Base-by-base conservation (phyloP, 2,329 filamentous ascomycete species). In the Pestalotiopsis sp. region DNA sequence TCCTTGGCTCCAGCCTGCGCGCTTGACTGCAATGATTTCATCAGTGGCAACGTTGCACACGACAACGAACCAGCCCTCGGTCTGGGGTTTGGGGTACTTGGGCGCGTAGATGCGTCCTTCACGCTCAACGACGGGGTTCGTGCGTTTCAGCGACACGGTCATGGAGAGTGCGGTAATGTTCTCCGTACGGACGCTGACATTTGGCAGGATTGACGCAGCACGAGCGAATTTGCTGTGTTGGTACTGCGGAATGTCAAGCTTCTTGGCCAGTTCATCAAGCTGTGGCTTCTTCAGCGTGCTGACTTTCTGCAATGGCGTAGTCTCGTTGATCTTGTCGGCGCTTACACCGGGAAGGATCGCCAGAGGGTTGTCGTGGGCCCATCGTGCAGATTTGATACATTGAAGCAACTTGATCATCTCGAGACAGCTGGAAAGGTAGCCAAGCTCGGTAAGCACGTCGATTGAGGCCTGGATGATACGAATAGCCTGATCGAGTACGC, bases 401-500 rank as follows among this genome's bases (percentile, higher is more conserved):
- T 98, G 94, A 36, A 99, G 87, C 0, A 99, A 85, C 17, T 86
- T 89, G 71, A 98, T 93, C 90, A 98, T 95, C 82, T 90, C 89
- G 59, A 91, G 85, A 72, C 91, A 94, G 68, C 92, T 94, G 23
- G 91, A 92, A 4, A 94, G 83, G 76, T 92, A 91, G 12, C 93
- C 93, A n/a, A 97, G 82, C 79, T 99, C 97, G 0, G 95, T 93
- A 69, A 98, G 87, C 11, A 98, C 92, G 78, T 99, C 97, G 75
- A 99, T 95, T 5, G 92, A 93, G 1, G 96, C 97, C 80, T 99
- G 96, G 41, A 98, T 91, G 78, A 99, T 96, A 88, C 96, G 96
- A 69, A 99, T 96, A 5, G 94, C 93, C 79, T 99, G 96, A 79
- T 99, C 96, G 1, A 99, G 87, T 3, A 99, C 96, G 66, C 89